phyloP scores from a whole-genome alignment of 2,329 filamentous ascomycete genomes.

The Fusarium napiforme region DNA sequence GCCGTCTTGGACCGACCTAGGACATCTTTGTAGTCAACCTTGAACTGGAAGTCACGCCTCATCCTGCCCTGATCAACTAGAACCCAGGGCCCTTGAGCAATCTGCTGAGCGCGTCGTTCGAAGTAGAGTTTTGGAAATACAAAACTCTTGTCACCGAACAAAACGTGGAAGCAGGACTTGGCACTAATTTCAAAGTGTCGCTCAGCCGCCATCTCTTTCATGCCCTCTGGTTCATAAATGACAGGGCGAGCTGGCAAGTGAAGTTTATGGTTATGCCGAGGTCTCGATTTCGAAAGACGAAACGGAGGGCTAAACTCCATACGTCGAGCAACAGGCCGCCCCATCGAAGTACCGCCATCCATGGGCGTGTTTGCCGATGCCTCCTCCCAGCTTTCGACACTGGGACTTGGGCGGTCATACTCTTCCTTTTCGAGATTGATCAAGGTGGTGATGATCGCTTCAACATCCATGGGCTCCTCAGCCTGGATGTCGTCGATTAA shows the following conservation, averaged over 20 bases:
- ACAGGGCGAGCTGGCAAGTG: conserved; percentile 85
- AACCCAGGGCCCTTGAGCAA: conserved; percentile 88
- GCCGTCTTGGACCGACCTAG: conserved; percentile 70
- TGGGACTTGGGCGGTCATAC: conserved; percentile 71
- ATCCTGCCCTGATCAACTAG: conserved; percentile 76
- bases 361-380: conserved; percentile 71
- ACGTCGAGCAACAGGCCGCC: conserved; percentile 50
- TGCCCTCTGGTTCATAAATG: conserved; percentile 83
- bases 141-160: conserved; percentile 96
- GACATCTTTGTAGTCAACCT: conserved; percentile 74
- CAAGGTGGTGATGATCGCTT: conserved; percentile 77
- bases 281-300: conserved; percentile 48
- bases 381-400: conserved; percentile 92
- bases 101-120: conserved; percentile 80
- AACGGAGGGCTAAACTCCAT: conserved; percentile 51
- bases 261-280: conserved; percentile 71
- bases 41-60: conserved; percentile 83
- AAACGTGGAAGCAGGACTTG: conserved; percentile 93
- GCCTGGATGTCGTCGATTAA: conserved; percentile 83
- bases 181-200: conserved; percentile 89
- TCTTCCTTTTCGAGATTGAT: conserved; percentile 77
- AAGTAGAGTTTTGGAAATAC: conserved; percentile 93
- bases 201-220: conserved; percentile 79
- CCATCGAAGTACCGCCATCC: conserved; percentile 59
- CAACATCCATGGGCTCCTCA: conserved; percentile 73